Base-by-base conservation (phyloP, 164 flowering plant species). In the Tetrastigma voinierianum region DNA sequence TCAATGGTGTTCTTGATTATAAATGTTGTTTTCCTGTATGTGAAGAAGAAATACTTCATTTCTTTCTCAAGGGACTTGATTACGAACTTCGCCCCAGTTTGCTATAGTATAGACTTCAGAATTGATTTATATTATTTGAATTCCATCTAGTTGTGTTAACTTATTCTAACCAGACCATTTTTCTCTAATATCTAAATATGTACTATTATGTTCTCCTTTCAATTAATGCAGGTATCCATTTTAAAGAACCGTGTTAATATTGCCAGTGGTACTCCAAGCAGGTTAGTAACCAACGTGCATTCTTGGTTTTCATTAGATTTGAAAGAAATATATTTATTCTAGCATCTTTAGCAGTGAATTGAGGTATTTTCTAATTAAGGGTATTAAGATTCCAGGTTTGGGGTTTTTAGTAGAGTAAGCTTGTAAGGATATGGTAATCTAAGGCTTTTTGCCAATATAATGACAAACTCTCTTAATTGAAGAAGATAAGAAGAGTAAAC, bases 211-310 rank as follows among this genome's bases (percentile, higher is more conserved):
- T n/a, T 49, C 0, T 13, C 20, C 61, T 67, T 65, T 58, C 47
- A 62, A 16, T 19, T 68, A 61, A 47, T 77, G 73, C 81, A 95
- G 98, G 91, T 86, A 19, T 68, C 88, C 8, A 17, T 82, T 57
- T 76, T 95, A 48, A 90, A 89, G 74, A 75, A 76, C 44, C 93
- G 97, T 62, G 96, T 89, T 53, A 95, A 95, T 77, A 81, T 91
- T 78, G 97, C 90, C 7, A 68, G 90, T 73, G 98, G 98, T 46
- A 95, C 98, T 7, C 98, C 98, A 72, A 92, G 80, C 91, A 89
- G 98, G 98, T 95, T 60, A 63, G 79, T 67, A 21, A 44, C 49
- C 24, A 19, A 15, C 6, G 3, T 52, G 43, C 13, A 19, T 3
- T 32, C 20, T 40, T 40, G n/a, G n/a, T 2, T 63, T 52, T 23